A percentile compares a stretch with the other conserved stretches of the same genome.
These are phyloP conservation scores for Kalaharituber pfeilii DNA, from an alignment of 2,329 filamentous ascomycete species.

Conservation along the genomic window DNA sequence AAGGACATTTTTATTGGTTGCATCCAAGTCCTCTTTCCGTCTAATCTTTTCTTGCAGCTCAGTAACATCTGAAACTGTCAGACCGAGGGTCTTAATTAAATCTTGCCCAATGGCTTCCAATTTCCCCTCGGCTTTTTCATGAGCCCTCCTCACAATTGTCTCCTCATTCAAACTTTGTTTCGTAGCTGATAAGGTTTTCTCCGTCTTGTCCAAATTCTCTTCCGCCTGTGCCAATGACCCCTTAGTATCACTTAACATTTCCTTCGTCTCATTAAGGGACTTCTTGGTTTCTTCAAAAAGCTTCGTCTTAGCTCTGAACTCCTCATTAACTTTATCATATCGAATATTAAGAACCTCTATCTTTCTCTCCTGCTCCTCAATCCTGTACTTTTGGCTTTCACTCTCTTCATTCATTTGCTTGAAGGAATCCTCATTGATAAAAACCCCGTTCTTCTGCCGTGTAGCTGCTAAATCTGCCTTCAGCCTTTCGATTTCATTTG, in stretches of 20 bases:
- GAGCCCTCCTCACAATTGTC: conserved; percentile 58
- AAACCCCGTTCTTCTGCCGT: conserved; percentile 84
- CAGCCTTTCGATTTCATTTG: conserved; percentile 78
- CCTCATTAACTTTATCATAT: conserved; percentile 81
- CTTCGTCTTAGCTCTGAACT: conserved; percentile 70
- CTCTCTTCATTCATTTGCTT: conserved; percentile 84
- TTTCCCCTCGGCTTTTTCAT: conserved; percentile 66
- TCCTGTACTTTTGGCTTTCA: conserved; percentile 77
- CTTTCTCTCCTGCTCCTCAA: conserved; percentile 79
- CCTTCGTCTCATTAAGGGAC: conserved; percentile 62
- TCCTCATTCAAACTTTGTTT: conserved; percentile 64
- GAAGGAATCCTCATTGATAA: conserved; percentile 72
- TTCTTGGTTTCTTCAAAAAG: conserved; percentile 79
- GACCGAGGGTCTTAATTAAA: conserved; percentile 59
- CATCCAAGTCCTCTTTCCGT: conserved; percentile 68
- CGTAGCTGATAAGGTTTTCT: conserved; percentile 63
- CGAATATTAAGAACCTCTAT: conserved; percentile 85
- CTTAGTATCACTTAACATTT: conserved; percentile 60
- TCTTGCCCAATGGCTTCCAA: conserved; percentile 56
- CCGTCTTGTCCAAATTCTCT: conserved; percentile 36
- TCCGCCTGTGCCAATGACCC: conserved; percentile 54
- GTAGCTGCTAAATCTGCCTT: conserved; percentile 89
- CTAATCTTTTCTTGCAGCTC: conserved; percentile 73
- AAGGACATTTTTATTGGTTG: conserved; percentile 65
- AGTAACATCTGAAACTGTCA: conserved; percentile 62